Percentiles rank a stretch among this genome's conserved stretches.
Conservation (phyloP, 768 basidiomycete genomes). For the Amanita rimosa region DNA sequence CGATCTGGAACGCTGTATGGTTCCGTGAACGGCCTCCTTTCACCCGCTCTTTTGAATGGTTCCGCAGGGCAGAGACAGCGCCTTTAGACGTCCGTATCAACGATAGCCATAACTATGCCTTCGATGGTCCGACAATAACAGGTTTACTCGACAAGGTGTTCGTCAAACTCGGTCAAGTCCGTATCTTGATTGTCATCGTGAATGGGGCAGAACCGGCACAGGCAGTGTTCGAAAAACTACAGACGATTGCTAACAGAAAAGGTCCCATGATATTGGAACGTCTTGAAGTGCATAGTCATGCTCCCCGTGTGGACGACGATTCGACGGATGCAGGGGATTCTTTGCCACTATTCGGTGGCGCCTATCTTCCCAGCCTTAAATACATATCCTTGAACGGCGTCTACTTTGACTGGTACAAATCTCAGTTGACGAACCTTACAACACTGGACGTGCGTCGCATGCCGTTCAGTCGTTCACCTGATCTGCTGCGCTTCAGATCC, state of each 20-base stretch:
- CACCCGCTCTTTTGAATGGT: constrained; percentile 40
- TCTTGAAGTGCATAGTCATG: constrained; percentile 54
- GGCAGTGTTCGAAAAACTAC: constrained; percentile 38
- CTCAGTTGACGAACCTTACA: constrained; percentile 40
- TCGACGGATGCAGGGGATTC: constrained; percentile 28
- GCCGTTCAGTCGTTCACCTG: constrained; percentile 39
- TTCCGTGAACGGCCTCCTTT: constrained; percentile 43
- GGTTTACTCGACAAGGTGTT: constrained; percentile 39
- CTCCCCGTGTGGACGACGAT: constrained; percentile 30
- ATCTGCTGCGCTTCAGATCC: constrained; percentile 36
- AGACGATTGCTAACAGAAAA: constrained; percentile 19
- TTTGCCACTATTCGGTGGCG: constrained; percentile 39
- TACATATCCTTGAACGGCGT: constrained; percentile 48
- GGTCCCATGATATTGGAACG: constrained; percentile 38
- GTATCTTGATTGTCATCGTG: constrained; percentile 46
- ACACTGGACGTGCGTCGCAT: constrained; percentile 57
- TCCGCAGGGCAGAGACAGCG: constrained; percentile 43
- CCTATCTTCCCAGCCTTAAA: constrained; percentile 28
- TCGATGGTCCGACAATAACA: constrained; percentile 33
- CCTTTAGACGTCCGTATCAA: constrained; percentile 54
- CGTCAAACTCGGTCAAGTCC: constrained; percentile 42
- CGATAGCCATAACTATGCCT: constrained; percentile 21
- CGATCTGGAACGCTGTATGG: constrained; percentile 57
- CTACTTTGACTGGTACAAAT: constrained; percentile 45
- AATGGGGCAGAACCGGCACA: constrained; percentile 44